These are phyloP conservation scores for Serendipita indica DNA, from an alignment of 768 basidiomycete genomes.

Conservation along the genomic window DNA sequence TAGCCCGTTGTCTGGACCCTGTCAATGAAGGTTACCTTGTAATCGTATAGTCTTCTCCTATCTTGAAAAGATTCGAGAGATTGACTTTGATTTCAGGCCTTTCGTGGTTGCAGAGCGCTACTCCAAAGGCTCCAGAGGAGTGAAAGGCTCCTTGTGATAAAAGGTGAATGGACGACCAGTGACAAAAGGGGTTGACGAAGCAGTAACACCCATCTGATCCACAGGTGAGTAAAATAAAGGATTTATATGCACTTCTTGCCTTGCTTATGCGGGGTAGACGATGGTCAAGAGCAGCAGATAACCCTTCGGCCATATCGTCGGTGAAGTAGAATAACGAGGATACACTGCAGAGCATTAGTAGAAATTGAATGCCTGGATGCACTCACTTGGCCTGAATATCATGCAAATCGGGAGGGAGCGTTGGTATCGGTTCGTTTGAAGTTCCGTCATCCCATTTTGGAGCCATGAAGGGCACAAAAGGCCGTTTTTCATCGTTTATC, in stretches of 20 bases:
- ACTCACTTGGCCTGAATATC: neutral
- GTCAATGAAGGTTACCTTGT: neutral
- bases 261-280: slow-evolving; percentile 8
- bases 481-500: neutral
- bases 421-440: no score
- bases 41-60: neutral
- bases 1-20: no score
- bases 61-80: neutral
- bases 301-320: slow-evolving; percentile 3
- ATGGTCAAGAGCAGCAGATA: slow-evolving; percentile 1
- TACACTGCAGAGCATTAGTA: neutral
- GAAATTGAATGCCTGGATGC: neutral
- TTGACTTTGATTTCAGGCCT: neutral
- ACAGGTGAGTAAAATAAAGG: neutral
- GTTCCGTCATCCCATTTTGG: no score
- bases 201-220: slow-evolving; percentile 46
- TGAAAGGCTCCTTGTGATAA: slow-evolving; percentile 22
- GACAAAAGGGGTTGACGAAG: slow-evolving; percentile 63
- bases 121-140: slow-evolving; percentile 54
- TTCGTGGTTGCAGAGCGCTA: slow-evolving; percentile 29
- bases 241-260: neutral
- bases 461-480: no score
- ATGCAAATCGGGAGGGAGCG: neutral
- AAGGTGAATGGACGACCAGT: slow-evolving; percentile 63
- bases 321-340: neutral